phyloP scores from a whole-genome alignment of 306 rosid genomes.

The Cicer cuneatum region DNA sequence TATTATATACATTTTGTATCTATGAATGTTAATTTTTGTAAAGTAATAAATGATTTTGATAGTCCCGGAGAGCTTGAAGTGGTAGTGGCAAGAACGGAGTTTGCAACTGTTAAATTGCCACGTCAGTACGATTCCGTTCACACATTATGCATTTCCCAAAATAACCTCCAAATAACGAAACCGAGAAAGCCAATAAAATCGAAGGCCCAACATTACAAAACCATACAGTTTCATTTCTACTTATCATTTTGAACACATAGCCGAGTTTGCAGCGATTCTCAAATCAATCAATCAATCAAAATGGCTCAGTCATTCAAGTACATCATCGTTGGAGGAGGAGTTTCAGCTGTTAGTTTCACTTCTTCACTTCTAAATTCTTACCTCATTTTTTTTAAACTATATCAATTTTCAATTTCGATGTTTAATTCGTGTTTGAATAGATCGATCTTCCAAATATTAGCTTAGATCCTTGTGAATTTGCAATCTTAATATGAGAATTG shows the following conservation, averaged over 20 bases:
- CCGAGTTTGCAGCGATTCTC: slow-evolving; percentile 31
- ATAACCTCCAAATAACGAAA: slow-evolving; percentile 3
- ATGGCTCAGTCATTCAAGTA: slow-evolving; percentile 90
- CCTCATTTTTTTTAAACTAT: background rate
- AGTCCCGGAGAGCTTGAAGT: slow-evolving; percentile 3
- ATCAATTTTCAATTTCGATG: background rate
- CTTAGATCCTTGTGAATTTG: slow-evolving; percentile 8
- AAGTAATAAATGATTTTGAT: background rate
- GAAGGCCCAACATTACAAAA: too few relatives aligned
- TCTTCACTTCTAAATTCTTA: slow-evolving; percentile 11
- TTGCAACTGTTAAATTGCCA: slow-evolving; percentile 43
- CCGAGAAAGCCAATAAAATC: slow-evolving; percentile 13
- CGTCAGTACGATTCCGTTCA: slow-evolving; percentile 54
- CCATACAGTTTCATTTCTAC: slow-evolving; percentile 1
- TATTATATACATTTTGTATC: background rate
- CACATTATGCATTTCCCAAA: slow-evolving; percentile 40
- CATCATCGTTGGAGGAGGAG: slow-evolving; percentile 92
- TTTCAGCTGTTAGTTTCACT: slow-evolving; percentile 76
- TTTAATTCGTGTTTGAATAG: background rate
- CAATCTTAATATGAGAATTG: slow-evolving; percentile 3
- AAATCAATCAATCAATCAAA: slow-evolving; percentile 11
- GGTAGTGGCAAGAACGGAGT: slow-evolving; percentile 38
- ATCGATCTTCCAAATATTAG: slow-evolving; percentile 37
- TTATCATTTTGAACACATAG: background rate
- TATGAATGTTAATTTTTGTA: background rate